Percentiles rank a stretch among this genome's conserved stretches.
phyloP scores from a whole-genome alignment of 2,329 filamentous ascomycete genomes.

The Colletotrichum shisoi region DNA sequence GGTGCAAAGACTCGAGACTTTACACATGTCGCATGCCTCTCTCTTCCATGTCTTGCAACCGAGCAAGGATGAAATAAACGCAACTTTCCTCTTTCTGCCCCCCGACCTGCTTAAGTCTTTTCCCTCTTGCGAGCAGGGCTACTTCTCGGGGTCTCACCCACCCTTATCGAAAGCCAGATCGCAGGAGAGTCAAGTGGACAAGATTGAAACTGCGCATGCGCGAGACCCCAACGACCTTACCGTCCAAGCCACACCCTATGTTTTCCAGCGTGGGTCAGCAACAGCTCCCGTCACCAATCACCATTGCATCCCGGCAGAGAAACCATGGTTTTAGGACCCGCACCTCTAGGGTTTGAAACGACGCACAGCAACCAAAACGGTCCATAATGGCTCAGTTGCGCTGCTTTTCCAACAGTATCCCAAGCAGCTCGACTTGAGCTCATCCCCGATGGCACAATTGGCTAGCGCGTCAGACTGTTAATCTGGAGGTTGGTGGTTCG shows the following conservation, averaged over 20 bases:
- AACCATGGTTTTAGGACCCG: not conserved
- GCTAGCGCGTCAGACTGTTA: slow-evolving; percentile 40
- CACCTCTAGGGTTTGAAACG: slow-evolving; percentile 5
- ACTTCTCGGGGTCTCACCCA: too few relatives aligned
- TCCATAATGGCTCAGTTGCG: rapidly evolving
- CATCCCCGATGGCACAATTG: slow-evolving; percentile 40
- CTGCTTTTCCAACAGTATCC: not conserved
- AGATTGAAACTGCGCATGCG: too few relatives aligned
- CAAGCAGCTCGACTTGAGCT: slow-evolving; percentile 24
- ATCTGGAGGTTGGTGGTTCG: slow-evolving; percentile 40
- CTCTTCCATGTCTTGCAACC: not conserved
- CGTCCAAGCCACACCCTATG: not conserved
- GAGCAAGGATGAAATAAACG: not conserved
- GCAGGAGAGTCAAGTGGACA: too few relatives aligned
- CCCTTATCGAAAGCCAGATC: too few relatives aligned
- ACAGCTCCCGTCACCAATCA: not conserved
- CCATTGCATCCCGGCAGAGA: not conserved
- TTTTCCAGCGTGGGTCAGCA: not conserved
- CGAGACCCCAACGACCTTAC: not conserved
- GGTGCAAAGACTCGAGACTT: too few relatives aligned
- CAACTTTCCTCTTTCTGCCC: too few relatives aligned
- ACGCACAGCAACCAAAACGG: not conserved
- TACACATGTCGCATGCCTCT: too few relatives aligned
- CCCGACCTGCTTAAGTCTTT: too few relatives aligned
- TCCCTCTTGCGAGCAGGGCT: too few relatives aligned